These are phyloP conservation scores for Selaginella tamariscina DNA, from an alignment of 75 land plant species.

Conservation along the genomic window DNA sequence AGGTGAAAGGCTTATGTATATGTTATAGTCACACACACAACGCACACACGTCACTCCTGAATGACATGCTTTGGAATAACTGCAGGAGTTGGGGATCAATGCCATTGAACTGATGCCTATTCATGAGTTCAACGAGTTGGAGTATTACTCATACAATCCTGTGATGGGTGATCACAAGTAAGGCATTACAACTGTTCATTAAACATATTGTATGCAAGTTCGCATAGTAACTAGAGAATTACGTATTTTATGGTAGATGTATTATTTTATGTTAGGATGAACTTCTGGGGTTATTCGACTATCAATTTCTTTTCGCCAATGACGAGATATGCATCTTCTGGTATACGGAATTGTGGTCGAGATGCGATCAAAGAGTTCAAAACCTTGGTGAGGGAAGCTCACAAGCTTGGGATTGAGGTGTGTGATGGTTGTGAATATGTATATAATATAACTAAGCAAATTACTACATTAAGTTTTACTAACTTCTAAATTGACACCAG, in stretches of 20 bases:
- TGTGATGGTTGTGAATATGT: slow-evolving; percentile 1
- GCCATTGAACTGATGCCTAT: slow-evolving; percentile 94
- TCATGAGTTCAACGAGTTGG: slow-evolving; percentile 94
- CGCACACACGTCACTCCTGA: neutral
- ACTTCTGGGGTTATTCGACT: slow-evolving; percentile 98
- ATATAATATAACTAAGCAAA: neutral
- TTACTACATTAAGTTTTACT: no score
- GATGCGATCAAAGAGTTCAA: slow-evolving; percentile 84
- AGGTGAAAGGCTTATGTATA: neutral
- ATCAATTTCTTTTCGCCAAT: slow-evolving; percentile 92
- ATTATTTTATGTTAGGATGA: slow-evolving; percentile 38
- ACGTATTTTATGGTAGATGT: neutral
- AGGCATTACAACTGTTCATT: neutral
- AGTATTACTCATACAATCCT: slow-evolving; percentile 59
- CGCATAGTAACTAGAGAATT: no score
- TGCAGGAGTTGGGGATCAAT: slow-evolving; percentile 86
- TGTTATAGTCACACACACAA: neutral
- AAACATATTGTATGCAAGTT: neutral
- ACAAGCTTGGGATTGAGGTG: slow-evolving; percentile 93
- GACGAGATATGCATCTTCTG: slow-evolving; percentile 87
- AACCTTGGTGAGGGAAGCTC: slow-evolving; percentile 81
- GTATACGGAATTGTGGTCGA: slow-evolving; percentile 52
- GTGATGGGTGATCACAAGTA: slow-evolving; percentile 76
- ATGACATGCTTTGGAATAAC: neutral
- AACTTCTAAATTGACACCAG: no score